These are phyloP conservation scores for Suillus fuscotomentosus DNA, from an alignment of 768 basidiomycete genomes.

Conservation along the genomic window DNA sequence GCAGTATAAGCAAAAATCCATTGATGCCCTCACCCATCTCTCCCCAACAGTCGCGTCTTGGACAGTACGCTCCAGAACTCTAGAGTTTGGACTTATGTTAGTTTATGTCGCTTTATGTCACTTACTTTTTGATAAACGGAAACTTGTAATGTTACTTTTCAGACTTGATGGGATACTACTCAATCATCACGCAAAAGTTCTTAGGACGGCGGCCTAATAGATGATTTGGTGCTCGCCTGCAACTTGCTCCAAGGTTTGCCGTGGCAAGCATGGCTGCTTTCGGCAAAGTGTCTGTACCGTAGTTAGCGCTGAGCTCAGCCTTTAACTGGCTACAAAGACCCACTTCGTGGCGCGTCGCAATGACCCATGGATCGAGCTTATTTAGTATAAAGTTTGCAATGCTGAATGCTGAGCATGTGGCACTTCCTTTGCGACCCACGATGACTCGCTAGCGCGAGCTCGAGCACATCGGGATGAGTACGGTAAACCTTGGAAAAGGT, in stretches of 20 bases:
- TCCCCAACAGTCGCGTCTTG: conserved; percentile 10
- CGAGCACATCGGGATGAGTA: not conserved
- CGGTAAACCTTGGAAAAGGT: not conserved
- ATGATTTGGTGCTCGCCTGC: not conserved
- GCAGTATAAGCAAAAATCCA: conserved; percentile 1
- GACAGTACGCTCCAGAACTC: conserved; percentile 25
- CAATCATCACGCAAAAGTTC: not conserved
- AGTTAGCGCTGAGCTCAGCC: not conserved
- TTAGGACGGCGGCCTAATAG: not conserved
- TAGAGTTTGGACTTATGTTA: conserved; percentile 3
- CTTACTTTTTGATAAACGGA: not conserved
- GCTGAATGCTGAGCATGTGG: not conserved
- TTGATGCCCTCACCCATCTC: conserved; percentile 8
- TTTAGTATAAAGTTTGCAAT: not conserved
- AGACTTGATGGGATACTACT: not conserved
- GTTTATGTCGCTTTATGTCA: not conserved
- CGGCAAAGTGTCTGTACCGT: not conserved
- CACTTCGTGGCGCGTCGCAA: not conserved
- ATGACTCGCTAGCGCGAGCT: not conserved
- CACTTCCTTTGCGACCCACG: not conserved
- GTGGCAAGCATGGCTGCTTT: not conserved
- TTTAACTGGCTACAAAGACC: not conserved
- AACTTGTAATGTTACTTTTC: not conserved
- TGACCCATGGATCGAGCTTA: not conserved
- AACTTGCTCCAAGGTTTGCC: not conserved